Conservation (phyloP, 805 yeast genomes). For the Scheffersomyces coipomensis region DNA sequence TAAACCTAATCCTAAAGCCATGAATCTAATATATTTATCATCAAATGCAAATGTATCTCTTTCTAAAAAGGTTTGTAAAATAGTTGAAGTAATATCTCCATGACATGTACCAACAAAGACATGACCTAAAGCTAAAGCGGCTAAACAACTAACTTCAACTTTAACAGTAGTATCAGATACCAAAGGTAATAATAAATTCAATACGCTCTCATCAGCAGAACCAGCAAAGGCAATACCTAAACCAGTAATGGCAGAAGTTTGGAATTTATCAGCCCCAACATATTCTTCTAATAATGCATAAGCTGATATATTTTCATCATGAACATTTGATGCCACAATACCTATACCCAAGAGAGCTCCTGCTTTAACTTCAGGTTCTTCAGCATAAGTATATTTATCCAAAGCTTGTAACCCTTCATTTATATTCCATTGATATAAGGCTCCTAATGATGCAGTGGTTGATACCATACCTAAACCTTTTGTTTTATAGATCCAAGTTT, state of each 20-base stretch:
- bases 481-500: constrained; percentile 87
- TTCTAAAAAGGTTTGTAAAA: constrained; percentile 86
- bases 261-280: constrained; percentile 63
- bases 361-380: constrained; percentile 85
- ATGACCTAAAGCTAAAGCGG: constrained; percentile 91
- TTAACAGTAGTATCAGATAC: constrained; percentile 74
- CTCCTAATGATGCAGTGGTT: constrained; percentile 88
- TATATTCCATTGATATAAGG: constrained; percentile 87
- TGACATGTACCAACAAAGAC: constrained; percentile 94
- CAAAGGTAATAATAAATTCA: constrained; percentile 74
- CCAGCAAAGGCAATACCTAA: constrained; percentile 95
- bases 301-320: constrained; percentile 94
- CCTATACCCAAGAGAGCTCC: constrained; percentile 98
- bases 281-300: constrained; percentile 82
- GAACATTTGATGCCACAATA: constrained; percentile 86
- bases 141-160: constrained; percentile 77
- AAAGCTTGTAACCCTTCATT: constrained; percentile 85
- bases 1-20: constrained; percentile 89
- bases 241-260: constrained; percentile 84
- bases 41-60: constrained; percentile 75
- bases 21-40: constrained; percentile 83
- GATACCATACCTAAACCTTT: constrained; percentile 90
- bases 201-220: constrained; percentile 79
- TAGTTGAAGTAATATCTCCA: constrained; percentile 91
- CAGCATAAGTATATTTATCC: constrained; percentile 84